Evolutionary conservation across 495 filamentous ascomycete species (phyloP), one percentile per base, ranked within the genome.

Genomic region (Tuber calosporum): DNA sequence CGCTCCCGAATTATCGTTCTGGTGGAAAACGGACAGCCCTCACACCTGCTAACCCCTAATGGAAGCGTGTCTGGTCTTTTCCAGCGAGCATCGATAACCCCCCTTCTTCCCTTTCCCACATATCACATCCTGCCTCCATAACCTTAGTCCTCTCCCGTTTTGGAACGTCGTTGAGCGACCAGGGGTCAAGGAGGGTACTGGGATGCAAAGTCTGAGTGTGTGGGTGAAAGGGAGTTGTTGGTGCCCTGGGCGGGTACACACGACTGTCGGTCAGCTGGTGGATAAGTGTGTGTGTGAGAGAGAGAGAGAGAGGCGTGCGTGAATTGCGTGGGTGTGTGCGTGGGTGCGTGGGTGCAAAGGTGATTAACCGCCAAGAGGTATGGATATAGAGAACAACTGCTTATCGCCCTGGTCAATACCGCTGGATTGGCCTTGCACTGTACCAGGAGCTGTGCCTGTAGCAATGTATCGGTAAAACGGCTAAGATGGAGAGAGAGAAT

Each of bases 1-100:
- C 53, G 11, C 40, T 62, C 74, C 68, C 74, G 53, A 30, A 72
- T 67, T 66, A 77, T 58, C 66, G 53, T 77, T 62, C 74, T 70
- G 70, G 74, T 41, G 67, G 70, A 42, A 77, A 73, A 73, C 69
- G 76, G 77, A 78, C 76, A 78, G 76, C 76, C 76, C 76, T 77
- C 76, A 73, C 53, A 45, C 43, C 69, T 73, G 74, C 76, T 71
- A 73, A 78, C 68, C 76, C 75, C 70, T 78, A 62, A 30, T n/a
- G 11, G 53, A 9, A 40, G 39, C 30, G n/a, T 5, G 1, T 30
- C n/a, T 4, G 1, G 26, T 30, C 8, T 58, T 62, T 30, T 62
- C 53, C 53, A 62, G n/a, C 53, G 30, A 30, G 11, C 53, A 20
- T 58, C n/a, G 8, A 30, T n/a, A 53, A 53, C 70, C n/a, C 70